Conservation (phyloP, 73 alveolate species). For the Stentor roeselii region DNA sequence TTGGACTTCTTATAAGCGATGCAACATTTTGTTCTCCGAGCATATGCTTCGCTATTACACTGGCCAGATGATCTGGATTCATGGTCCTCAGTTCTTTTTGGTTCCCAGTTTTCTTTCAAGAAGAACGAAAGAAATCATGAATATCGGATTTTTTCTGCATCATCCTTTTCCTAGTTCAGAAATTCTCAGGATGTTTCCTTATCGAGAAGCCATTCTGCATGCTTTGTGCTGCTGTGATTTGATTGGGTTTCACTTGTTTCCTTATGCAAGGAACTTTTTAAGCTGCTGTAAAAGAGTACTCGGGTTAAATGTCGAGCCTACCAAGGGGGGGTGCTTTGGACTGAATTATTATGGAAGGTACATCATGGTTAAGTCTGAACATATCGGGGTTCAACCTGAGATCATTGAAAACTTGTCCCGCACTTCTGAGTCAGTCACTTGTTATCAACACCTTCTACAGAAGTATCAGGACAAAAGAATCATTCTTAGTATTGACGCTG, state of each 20-base stretch:
- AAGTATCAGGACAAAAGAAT: slow-evolving; percentile 26
- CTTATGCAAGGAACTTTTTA: slow-evolving; percentile 76
- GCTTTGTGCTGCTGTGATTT: slow-evolving; percentile 67
- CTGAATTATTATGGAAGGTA: slow-evolving; percentile 73
- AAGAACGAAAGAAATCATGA: slow-evolving; percentile 31
- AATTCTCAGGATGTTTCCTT: slow-evolving; percentile 41
- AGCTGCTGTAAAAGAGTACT: slow-evolving; percentile 65
- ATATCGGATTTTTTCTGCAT: slow-evolving; percentile 59
- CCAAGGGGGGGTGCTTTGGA: slow-evolving; percentile 77
- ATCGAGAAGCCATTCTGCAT: slow-evolving; percentile 46
- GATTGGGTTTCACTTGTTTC: slow-evolving; percentile 83
- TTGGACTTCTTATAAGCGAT: slow-evolving; percentile 7
- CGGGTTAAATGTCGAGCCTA: slow-evolving; percentile 61
- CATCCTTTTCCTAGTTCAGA: slow-evolving; percentile 64
- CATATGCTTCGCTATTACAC: background rate
- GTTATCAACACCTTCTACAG: background rate
- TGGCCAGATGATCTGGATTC: slow-evolving; percentile 47
- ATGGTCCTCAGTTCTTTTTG: slow-evolving; percentile 53
- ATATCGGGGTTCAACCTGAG: slow-evolving; percentile 67
- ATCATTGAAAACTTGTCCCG: slow-evolving; percentile 43
- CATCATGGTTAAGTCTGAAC: slow-evolving; percentile 65
- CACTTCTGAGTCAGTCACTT: slow-evolving; percentile 20
- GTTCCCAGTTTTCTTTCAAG: slow-evolving; percentile 48
- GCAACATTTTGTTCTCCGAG: slow-evolving; percentile 13
- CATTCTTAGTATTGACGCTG: slow-evolving; percentile 47